Evolutionary conservation across 345 rosid species (phyloP).

Genomic region (Acer negundo): DNA sequence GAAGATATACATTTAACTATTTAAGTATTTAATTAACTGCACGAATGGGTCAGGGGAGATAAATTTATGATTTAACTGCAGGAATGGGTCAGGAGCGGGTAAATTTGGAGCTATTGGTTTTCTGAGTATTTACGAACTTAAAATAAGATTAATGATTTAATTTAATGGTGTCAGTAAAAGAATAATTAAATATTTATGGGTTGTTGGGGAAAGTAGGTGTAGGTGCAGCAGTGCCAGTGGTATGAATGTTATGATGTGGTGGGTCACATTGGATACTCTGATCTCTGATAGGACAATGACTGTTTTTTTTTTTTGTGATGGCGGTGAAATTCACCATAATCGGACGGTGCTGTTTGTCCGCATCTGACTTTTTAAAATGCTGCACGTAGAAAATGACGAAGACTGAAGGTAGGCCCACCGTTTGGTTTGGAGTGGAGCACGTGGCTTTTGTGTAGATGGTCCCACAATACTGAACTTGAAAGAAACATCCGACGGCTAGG

Average conservation of each 20-base stretch:
- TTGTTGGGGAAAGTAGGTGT: conserved; percentile 11
- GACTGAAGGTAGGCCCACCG: not conserved
- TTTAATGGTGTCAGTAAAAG: not conserved
- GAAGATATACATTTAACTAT: no score
- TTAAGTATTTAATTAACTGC: no score
- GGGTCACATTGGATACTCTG: conserved; percentile 25
- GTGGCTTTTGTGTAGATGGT: not conserved
- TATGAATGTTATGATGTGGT: not conserved
- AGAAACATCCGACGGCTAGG: not conserved
- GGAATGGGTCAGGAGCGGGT: not conserved
- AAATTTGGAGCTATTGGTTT: not conserved
- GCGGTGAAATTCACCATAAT: not conserved
- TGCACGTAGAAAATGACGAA: not conserved
- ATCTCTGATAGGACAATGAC: not conserved
- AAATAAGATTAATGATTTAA: not conserved
- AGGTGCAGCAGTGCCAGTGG: not conserved
- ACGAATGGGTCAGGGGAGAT: no score
- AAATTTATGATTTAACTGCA: no score
- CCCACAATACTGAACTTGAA: not conserved
- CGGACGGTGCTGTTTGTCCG: conserved; percentile 10
- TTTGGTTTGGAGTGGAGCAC: conserved; percentile 1
- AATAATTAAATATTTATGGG: not conserved
- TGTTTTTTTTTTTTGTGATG: not conserved
- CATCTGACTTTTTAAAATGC: conserved; percentile 3
- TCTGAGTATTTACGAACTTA: not conserved